These are phyloP conservation scores for Neckera pumila DNA, from an alignment of 225 moss, liverwort and hornwort species.

Conservation along the genomic window DNA sequence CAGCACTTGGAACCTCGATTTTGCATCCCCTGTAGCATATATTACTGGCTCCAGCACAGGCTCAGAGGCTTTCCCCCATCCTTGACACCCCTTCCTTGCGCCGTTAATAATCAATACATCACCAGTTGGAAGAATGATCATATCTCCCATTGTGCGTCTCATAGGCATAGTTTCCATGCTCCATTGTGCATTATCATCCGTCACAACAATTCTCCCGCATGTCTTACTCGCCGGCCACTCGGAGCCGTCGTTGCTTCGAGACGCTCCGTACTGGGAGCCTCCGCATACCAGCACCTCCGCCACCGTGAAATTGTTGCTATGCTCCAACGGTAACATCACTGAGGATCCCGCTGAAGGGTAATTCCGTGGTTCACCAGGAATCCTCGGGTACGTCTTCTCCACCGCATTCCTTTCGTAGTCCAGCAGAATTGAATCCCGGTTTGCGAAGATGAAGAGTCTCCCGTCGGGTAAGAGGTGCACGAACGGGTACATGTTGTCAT, in stretches of 20 bases:
- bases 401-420: conserved; percentile 38
- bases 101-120: conserved; percentile 69
- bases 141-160: conserved; percentile 59
- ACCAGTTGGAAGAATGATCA: conserved; percentile 52
- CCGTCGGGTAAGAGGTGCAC: conserved; percentile 55
- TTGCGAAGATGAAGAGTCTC: conserved; percentile 65
- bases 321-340: conserved; percentile 48
- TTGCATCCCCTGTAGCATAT: conserved; percentile 8
- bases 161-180: conserved; percentile 67
- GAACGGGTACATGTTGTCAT: conserved; percentile 62
- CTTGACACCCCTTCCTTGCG: conserved; percentile 38
- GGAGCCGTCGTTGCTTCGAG: not conserved
- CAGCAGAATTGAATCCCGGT: conserved; percentile 53
- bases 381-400: conserved; percentile 2
- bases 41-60: conserved; percentile 29
- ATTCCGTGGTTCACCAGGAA: conserved; percentile 58
- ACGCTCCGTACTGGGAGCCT: conserved; percentile 43
- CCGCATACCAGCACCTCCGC: conserved; percentile 70
- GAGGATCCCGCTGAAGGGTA: conserved; percentile 71
- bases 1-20: conserved; percentile 15
- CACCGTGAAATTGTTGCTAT: not conserved
- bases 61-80: conserved; percentile 40
- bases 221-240: conserved; percentile 5
- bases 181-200: conserved; percentile 24
- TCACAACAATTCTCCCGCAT: conserved; percentile 47